These are phyloP conservation scores for Apiospora arundinis DNA, from an alignment of 2,329 filamentous ascomycete genomes.

Conservation along the genomic window DNA sequence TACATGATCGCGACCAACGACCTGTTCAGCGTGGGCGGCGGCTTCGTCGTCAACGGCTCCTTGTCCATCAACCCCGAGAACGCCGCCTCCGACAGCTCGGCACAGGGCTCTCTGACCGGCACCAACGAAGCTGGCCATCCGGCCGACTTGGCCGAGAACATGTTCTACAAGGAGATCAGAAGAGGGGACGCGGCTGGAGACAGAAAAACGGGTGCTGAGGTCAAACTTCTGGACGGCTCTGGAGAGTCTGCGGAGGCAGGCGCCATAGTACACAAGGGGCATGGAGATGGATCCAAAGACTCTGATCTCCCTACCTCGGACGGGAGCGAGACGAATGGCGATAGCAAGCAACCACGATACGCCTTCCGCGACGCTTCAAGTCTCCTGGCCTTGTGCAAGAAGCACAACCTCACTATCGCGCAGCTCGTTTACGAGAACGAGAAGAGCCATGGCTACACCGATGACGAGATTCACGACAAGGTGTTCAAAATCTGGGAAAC, in stretches of 20 bases:
- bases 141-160: conserved; percentile 56
- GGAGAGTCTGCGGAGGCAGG: conserved; percentile 27
- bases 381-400: conserved; percentile 52
- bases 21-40: conserved; percentile 58
- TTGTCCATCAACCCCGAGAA: conserved; percentile 42
- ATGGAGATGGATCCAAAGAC: conserved; percentile 27
- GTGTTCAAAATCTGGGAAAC: conserved; percentile 57
- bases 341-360: conserved; percentile 48
- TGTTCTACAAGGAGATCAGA: conserved; percentile 59
- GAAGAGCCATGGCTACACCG: conserved; percentile 56
- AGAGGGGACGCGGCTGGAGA: conserved; percentile 53
- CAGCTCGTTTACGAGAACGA: conserved; percentile 60
- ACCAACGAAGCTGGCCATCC: conserved; percentile 42
- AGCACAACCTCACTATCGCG: conserved; percentile 58
- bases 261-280: conserved; percentile 26
- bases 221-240: conserved; percentile 43
- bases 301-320: conserved; percentile 21
- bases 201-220: conserved; percentile 50
- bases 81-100: conserved; percentile 25
- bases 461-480: conserved; percentile 55
- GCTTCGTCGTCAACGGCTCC: conserved; percentile 58
- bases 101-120: conserved; percentile 26
- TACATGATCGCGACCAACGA: conserved; percentile 55
- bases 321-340: neutral
- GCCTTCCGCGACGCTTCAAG: conserved; percentile 55